Evolutionary conservation across 2,329 filamentous ascomycete genomes (phyloP).

Genomic region (Botrytis fragariae): DNA sequence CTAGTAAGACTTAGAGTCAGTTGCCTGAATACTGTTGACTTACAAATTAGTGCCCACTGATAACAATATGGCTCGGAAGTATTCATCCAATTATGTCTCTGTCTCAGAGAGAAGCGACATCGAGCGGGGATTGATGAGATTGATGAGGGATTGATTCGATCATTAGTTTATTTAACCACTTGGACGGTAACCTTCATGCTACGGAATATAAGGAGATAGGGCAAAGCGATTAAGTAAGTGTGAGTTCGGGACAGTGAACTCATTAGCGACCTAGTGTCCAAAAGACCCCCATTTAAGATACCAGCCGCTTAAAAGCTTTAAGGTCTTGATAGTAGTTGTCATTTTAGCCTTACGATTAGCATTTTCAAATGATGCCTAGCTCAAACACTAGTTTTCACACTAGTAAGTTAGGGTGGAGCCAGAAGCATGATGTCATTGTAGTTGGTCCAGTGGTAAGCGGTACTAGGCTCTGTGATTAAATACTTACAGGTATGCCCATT

Average conservation of each 20-base stretch:
- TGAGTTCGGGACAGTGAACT: too few relatives aligned
- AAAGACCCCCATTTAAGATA: background rate
- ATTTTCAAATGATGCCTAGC: background rate
- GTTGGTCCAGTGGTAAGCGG: background rate
- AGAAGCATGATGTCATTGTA: background rate
- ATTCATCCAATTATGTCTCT: too few relatives aligned
- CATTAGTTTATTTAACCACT: background rate
- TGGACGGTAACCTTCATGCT: background rate
- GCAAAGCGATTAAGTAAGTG: background rate
- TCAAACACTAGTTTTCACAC: background rate
- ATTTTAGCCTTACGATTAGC: background rate
- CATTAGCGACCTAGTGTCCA: background rate
- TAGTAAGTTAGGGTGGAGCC: background rate
- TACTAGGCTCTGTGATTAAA: background rate
- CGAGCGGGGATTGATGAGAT: too few relatives aligned
- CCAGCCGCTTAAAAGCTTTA: background rate
- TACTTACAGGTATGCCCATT: background rate
- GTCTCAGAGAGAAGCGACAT: background rate
- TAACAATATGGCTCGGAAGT: too few relatives aligned
- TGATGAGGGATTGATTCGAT: too few relatives aligned
- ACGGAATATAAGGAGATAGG: background rate
- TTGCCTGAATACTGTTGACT: background rate
- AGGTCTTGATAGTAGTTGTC: background rate
- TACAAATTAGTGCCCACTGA: background rate
- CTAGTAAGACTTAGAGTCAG: background rate